Evolutionary conservation across 2,329 filamentous ascomycete genomes (phyloP).

Genomic region (Aspergillus niger): DNA sequence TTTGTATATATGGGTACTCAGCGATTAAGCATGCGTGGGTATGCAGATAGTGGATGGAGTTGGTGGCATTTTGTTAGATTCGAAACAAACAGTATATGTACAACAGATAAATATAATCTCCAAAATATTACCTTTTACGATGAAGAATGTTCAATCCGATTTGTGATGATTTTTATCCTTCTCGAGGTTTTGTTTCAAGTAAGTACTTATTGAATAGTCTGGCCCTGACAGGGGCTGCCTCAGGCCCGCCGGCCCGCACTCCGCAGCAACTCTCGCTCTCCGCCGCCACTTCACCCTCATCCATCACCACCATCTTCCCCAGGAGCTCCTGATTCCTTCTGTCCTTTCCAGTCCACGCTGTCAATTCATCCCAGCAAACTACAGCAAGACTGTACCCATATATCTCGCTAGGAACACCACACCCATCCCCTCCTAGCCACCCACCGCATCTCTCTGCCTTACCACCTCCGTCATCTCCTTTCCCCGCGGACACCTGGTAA

Average conservation of each 20-base stretch:
- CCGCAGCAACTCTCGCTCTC: neutral
- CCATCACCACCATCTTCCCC: neutral
- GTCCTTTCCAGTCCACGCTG: neutral
- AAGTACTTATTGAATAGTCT: no score
- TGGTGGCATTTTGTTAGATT: neutral
- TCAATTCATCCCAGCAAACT: neutral
- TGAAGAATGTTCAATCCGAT: neutral
- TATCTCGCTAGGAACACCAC: neutral
- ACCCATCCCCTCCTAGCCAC: neutral
- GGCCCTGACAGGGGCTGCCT: constrained; percentile 5
- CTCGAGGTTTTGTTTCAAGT: no score
- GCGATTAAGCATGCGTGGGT: constrained; percentile 1
- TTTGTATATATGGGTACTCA: constrained; percentile 1
- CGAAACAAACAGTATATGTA: neutral
- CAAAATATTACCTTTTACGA: neutral
- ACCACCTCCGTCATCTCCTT: constrained; percentile 4
- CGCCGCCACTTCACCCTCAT: neutral
- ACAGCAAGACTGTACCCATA: neutral
- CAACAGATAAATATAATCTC: neutral
- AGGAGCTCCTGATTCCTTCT: neutral
- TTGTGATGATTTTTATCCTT: neutral
- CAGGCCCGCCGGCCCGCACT: constrained; percentile 8
- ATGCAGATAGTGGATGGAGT: neutral
- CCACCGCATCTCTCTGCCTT: neutral
- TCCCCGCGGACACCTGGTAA: constrained; percentile 8